Conservation (phyloP, 2,329 filamentous ascomycete species). For the Paraconiothyrium brasiliense region DNA sequence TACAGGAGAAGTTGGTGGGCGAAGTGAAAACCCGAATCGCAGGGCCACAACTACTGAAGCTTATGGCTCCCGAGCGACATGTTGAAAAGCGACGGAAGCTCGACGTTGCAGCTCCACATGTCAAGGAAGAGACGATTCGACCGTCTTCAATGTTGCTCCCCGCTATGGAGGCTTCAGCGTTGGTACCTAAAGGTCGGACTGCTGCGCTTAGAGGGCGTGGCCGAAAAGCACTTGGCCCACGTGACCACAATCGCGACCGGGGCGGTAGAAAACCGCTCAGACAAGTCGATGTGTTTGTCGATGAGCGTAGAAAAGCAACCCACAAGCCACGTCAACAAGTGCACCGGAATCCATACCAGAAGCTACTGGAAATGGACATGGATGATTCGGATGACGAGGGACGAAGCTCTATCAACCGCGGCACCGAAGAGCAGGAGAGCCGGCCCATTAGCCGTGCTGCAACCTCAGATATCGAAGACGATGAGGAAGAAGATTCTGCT, state of each 20-base stretch:
- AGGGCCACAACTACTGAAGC: constrained; percentile 80
- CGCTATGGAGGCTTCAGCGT: constrained; percentile 68
- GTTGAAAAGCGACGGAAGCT: constrained; percentile 79
- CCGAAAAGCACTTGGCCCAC: constrained; percentile 55
- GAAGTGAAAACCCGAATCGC: constrained; percentile 90
- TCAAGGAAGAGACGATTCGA: constrained; percentile 66
- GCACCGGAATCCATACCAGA: constrained; percentile 71
- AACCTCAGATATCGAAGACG: constrained; percentile 59
- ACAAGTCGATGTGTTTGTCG: constrained; percentile 57
- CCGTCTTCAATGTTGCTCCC: constrained; percentile 63
- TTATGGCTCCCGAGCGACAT: constrained; percentile 84
- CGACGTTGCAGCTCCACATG: constrained; percentile 74
- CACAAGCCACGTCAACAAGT: constrained; percentile 64
- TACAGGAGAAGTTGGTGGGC: constrained; percentile 85
- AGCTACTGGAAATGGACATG: constrained; percentile 76
- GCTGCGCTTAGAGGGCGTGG: constrained; percentile 52
- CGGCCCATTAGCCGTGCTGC: constrained; percentile 77
- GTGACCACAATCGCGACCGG: constrained; percentile 54
- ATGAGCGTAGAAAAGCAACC: constrained; percentile 68
- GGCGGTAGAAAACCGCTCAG: constrained; percentile 51
- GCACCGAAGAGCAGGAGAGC: constrained; percentile 88
- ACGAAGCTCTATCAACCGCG: constrained; percentile 71
- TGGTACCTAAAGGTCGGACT: constrained; percentile 67
- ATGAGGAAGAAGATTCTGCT: constrained; percentile 58
- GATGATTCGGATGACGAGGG: constrained; percentile 87